Percentiles rank a stretch among this genome's conserved stretches.
These are phyloP conservation scores for Metarhizium guizhouense DNA, from an alignment of 2,329 filamentous ascomycete species.

Conservation along the genomic window DNA sequence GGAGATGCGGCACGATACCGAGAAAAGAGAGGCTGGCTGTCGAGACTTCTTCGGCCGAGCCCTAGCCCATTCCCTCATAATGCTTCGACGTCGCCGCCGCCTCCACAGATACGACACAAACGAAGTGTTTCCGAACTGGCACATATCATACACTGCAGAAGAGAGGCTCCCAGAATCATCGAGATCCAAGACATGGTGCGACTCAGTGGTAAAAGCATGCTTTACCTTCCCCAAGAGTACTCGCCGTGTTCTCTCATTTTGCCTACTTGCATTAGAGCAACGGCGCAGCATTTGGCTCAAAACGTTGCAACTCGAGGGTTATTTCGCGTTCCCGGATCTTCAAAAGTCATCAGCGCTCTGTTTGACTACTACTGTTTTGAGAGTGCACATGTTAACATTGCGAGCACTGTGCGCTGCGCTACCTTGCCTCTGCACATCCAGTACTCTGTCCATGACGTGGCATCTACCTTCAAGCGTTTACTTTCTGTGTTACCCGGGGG, in stretches of 20 bases:
- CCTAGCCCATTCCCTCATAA: slow-evolving; percentile 10
- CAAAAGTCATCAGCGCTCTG: slow-evolving; percentile 44
- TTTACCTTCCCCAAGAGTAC: slow-evolving; percentile 52
- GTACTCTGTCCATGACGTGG: slow-evolving; percentile 54
- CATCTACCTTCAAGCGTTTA: slow-evolving; percentile 58
- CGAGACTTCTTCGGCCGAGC: slow-evolving; percentile 22
- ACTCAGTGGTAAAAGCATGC: slow-evolving; percentile 51
- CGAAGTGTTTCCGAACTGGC: slow-evolving; percentile 49
- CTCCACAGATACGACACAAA: slow-evolving; percentile 26
- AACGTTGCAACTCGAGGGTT: slow-evolving; percentile 47
- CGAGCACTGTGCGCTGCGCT: slow-evolving; percentile 49
- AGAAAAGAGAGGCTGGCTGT: slow-evolving; percentile 28
- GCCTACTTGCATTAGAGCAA: slow-evolving; percentile 58
- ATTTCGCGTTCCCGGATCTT: slow-evolving; percentile 55
- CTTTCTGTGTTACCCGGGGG: slow-evolving; percentile 55
- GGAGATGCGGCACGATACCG: slow-evolving; percentile 10
- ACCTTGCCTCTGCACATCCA: slow-evolving; percentile 52
- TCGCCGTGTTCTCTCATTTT: slow-evolving; percentile 47
- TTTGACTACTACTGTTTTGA: slow-evolving; percentile 55
- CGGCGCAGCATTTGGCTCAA: slow-evolving; percentile 54
- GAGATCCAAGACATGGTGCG: slow-evolving; percentile 51
- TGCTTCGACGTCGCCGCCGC: slow-evolving; percentile 2
- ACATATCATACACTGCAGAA: slow-evolving; percentile 32
- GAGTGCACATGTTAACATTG: slow-evolving; percentile 38
- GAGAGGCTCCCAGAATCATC: slow-evolving; percentile 38